Evolutionary conservation across 1,284 basidiomycete genomes (phyloP).

Genomic region (Mrakiaceae sp.): DNA sequence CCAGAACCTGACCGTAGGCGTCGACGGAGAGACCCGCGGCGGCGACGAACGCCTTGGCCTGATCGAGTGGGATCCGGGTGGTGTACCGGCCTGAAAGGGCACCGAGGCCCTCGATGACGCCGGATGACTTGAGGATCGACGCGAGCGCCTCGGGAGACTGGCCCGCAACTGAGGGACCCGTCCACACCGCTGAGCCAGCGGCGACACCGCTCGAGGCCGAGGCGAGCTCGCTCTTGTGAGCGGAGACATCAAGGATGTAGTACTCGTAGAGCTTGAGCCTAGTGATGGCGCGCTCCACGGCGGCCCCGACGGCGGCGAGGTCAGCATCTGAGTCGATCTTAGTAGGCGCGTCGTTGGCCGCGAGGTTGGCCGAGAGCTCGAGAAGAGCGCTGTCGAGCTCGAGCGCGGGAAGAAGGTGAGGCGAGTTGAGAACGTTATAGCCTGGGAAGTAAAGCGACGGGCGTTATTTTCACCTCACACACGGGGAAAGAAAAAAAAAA

Average conservation of each 20-base stretch:
- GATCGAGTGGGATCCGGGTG: slow-evolving; percentile 47
- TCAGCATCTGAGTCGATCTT: slow-evolving; percentile 53
- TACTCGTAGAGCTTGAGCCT: slow-evolving; percentile 74
- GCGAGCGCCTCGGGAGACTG: slow-evolving; percentile 61
- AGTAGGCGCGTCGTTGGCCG: slow-evolving; percentile 58
- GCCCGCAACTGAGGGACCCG: slow-evolving; percentile 42
- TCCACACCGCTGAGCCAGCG: slow-evolving; percentile 38
- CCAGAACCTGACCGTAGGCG: slow-evolving; percentile 48
- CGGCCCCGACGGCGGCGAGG: slow-evolving; percentile 51
- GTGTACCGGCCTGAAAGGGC: slow-evolving; percentile 55
- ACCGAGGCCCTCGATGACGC: slow-evolving; percentile 48
- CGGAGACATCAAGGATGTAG: slow-evolving; percentile 66
- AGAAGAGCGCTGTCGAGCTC: slow-evolving; percentile 77
- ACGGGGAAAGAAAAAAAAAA: no score
- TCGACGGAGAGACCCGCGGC: slow-evolving; percentile 48
- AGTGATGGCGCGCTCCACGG: slow-evolving; percentile 52
- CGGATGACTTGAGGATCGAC: slow-evolving; percentile 43
- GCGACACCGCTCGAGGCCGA: slow-evolving; percentile 38
- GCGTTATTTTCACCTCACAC: background rate
- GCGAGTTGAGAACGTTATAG: slow-evolving; percentile 76
- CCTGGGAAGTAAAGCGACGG: slow-evolving; percentile 41
- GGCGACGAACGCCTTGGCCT: slow-evolving; percentile 57
- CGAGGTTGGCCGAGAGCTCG: slow-evolving; percentile 59
- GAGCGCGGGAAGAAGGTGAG: slow-evolving; percentile 75
- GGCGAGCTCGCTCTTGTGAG: slow-evolving; percentile 30